phyloP scores from a whole-genome alignment of 352 stramenopile species.

The Globisporangium takayamanum region DNA sequence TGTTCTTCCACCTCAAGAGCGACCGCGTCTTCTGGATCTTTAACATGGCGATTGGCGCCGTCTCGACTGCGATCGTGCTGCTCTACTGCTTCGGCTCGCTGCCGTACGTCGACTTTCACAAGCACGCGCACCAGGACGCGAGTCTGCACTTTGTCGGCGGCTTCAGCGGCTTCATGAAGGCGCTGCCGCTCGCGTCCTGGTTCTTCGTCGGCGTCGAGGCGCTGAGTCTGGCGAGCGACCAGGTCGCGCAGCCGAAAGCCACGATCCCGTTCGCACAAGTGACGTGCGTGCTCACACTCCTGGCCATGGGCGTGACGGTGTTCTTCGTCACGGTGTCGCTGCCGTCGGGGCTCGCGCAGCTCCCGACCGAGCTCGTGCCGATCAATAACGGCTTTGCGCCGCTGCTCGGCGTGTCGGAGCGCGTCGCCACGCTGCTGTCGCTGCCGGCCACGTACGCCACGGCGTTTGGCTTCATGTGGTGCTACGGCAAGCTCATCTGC shows the following conservation, averaged over 20 bases:
- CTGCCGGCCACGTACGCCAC: slow-evolving; percentile 48
- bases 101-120: slow-evolving; percentile 7
- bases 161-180: slow-evolving; percentile 13
- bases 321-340: no score
- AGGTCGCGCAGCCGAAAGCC: no score
- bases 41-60: slow-evolving; percentile 9
- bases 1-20: slow-evolving; percentile 19
- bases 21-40: slow-evolving; percentile 28
- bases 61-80: slow-evolving; percentile 13
- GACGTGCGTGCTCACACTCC: no score
- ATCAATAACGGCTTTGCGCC: slow-evolving; percentile 27
- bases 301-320: no score
- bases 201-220: slow-evolving; percentile 33
- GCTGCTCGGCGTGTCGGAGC: slow-evolving; percentile 18
- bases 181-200: slow-evolving; percentile 17
- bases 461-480: slow-evolving; percentile 50
- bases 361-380: slow-evolving; percentile 17
- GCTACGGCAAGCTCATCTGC: slow-evolving; percentile 42
- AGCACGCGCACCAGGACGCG: background rate
- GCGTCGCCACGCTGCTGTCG: slow-evolving; percentile 27
- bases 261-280: no score
- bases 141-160: background rate
- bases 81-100: slow-evolving; percentile 17
- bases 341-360: slow-evolving; percentile 15
- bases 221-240: no score